Evolutionary conservation across 352 stramenopile genomes (phyloP).

Genomic region (Aphanomyces cochlioides): DNA sequence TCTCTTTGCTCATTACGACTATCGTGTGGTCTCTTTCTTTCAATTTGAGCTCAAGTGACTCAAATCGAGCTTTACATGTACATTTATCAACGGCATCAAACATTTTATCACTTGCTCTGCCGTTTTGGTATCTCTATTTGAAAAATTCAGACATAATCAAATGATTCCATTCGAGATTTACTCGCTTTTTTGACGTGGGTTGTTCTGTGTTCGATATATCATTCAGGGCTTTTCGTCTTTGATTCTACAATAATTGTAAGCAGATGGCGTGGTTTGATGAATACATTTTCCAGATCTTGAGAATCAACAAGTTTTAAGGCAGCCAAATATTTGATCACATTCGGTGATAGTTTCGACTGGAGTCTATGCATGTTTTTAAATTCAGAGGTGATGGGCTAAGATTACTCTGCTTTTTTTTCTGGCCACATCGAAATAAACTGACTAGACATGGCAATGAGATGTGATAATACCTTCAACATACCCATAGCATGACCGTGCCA

Average conservation of each 20-base stretch:
- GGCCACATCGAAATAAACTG: background rate
- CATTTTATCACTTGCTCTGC: background rate
- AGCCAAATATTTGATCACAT: constrained; percentile 3
- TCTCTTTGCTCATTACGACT: too few species aligned
- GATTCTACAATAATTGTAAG: background rate
- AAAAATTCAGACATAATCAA: too few species aligned
- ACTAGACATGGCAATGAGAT: background rate
- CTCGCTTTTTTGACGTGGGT: background rate
- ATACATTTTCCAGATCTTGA: background rate
- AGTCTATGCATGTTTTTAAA: background rate
- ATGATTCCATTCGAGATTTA: background rate
- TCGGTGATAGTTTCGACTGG: background rate
- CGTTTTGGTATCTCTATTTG: background rate
- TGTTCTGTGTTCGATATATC: constrained; percentile 12
- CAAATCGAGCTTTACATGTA: too few species aligned
- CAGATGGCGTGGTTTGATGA: background rate
- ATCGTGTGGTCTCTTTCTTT: too few species aligned
- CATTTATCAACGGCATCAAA: too few species aligned
- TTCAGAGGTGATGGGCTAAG: too few species aligned
- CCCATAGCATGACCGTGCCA: constrained; percentile 2
- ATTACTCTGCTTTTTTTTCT: constrained; percentile 1
- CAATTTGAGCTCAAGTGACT: too few species aligned
- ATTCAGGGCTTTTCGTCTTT: background rate
- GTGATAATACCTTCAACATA: background rate
- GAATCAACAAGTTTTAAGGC: constrained; percentile 3